Percentiles rank a stretch among this genome's conserved stretches.
These are phyloP conservation scores for Lithospermum erythrorhizon DNA, from an alignment of 257 asterid species.

Conservation along the genomic window DNA sequence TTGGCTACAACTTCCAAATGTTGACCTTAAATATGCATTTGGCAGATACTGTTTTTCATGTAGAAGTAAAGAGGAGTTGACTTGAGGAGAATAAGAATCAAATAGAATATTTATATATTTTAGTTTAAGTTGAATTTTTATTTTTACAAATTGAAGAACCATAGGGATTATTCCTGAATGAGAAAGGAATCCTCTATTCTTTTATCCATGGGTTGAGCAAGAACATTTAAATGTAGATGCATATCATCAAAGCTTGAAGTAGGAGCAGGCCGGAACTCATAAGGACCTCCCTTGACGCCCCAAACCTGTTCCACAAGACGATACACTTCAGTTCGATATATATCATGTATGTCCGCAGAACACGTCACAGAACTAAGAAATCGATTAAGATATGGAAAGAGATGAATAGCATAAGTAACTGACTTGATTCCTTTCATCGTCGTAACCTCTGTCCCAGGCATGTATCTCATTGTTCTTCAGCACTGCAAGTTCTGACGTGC, in stretches of 20 bases:
- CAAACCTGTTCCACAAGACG: constrained; percentile 48
- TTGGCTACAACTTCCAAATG: too few species aligned
- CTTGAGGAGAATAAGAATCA: too few species aligned
- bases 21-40: too few species aligned
- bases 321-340: background rate
- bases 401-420: constrained; percentile 12
- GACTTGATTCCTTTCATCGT: constrained; percentile 77
- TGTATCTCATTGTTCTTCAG: constrained; percentile 78
- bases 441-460: constrained; percentile 85
- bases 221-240: constrained; percentile 40
- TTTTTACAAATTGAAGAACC: constrained; percentile 22
- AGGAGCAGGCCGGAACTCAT: constrained; percentile 85
- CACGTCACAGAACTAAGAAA: background rate
- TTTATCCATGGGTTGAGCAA: constrained; percentile 41
- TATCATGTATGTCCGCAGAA: background rate
- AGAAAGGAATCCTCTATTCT: constrained; percentile 53
- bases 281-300: constrained; percentile 89
- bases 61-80: too few species aligned
- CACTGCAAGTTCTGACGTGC: constrained; percentile 49
- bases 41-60: too few species aligned
- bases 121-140: background rate
- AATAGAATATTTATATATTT: background rate
- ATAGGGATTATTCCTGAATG: constrained; percentile 46
- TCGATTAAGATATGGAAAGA: background rate
- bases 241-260: constrained; percentile 54